Evolutionary conservation across 139 green algal genomes (phyloP).

Genomic region (Edaphochlamys debaryana): DNA sequence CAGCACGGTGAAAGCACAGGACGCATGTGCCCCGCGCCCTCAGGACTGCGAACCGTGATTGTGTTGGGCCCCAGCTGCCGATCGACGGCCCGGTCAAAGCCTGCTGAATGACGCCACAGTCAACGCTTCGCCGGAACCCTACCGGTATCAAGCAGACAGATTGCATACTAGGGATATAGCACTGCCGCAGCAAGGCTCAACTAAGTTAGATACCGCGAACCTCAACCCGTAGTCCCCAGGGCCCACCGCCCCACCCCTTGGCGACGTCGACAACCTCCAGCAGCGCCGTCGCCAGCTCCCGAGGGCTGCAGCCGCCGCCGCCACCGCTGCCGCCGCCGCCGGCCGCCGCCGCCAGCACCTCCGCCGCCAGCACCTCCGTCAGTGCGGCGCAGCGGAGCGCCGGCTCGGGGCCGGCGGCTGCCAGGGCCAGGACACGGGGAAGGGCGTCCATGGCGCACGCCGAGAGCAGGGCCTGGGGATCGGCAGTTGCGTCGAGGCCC

Average conservation of each 20-base stretch:
- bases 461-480: neutral
- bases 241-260: neutral
- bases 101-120: neutral
- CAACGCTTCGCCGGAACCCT: too few species aligned
- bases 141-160: too few species aligned
- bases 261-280: conserved; percentile 5
- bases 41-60: too few species aligned
- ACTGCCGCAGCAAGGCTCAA: too few species aligned
- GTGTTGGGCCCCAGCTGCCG: too few species aligned
- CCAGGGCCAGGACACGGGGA: conserved; percentile 3
- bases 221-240: neutral
- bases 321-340: too few species aligned
- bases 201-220: too few species aligned
- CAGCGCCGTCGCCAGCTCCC: conserved; percentile 24
- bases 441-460: neutral
- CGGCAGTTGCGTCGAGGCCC: neutral
- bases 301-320: neutral
- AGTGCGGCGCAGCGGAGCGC: neutral
- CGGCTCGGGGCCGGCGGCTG: neutral
- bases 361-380: neutral
- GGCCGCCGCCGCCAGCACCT: neutral
- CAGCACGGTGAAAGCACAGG: too few species aligned
- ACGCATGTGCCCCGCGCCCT: too few species aligned
- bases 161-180: too few species aligned
- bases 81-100: neutral